Evolutionary conservation across 345 rosid genomes (phyloP).

Genomic region (Lumnitzera racemosa): DNA sequence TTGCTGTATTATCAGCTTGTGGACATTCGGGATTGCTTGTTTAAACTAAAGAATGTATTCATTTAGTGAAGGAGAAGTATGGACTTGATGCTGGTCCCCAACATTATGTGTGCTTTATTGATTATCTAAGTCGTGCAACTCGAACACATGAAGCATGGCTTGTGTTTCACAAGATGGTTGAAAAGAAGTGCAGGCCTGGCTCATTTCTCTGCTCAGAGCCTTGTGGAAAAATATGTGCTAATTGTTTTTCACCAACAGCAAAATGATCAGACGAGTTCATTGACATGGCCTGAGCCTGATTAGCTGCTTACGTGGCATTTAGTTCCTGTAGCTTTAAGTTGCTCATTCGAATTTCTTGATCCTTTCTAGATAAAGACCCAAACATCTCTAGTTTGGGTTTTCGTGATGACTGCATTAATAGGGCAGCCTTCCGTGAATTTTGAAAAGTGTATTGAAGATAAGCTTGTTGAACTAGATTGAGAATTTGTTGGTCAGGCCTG

Average conservation of each 20-base stretch:
- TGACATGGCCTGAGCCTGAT: slow-evolving; percentile 74
- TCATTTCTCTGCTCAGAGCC: slow-evolving; percentile 60
- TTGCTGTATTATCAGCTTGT: slow-evolving; percentile 72
- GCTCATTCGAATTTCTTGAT: slow-evolving; percentile 53
- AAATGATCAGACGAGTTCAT: slow-evolving; percentile 60
- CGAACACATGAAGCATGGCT: slow-evolving; percentile 48
- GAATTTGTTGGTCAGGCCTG: slow-evolving; percentile 48
- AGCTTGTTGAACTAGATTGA: slow-evolving; percentile 81
- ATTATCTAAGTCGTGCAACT: slow-evolving; percentile 60
- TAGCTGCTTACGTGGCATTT: slow-evolving; percentile 60
- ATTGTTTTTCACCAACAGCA: slow-evolving; percentile 54
- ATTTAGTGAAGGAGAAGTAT: slow-evolving; percentile 36
- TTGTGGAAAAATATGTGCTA: slow-evolving; percentile 47
- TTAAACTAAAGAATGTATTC: slow-evolving; percentile 43
- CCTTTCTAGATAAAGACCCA: slow-evolving; percentile 49
- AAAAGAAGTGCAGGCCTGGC: slow-evolving; percentile 27
- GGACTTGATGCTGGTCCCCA: slow-evolving; percentile 35
- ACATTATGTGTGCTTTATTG: slow-evolving; percentile 63
- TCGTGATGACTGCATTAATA: slow-evolving; percentile 46
- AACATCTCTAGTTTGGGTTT: slow-evolving; percentile 72
- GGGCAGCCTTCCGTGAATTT: slow-evolving; percentile 53
- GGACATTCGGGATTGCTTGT: slow-evolving; percentile 66
- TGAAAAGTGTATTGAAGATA: slow-evolving; percentile 72
- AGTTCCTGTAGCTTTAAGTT: slow-evolving; percentile 79
- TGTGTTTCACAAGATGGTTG: slow-evolving; percentile 32